A percentile compares a stretch with the other conserved stretches of the same genome.
Conservation (phyloP, 768 basidiomycete genomes). For the Asterophora lycoperdoides region DNA sequence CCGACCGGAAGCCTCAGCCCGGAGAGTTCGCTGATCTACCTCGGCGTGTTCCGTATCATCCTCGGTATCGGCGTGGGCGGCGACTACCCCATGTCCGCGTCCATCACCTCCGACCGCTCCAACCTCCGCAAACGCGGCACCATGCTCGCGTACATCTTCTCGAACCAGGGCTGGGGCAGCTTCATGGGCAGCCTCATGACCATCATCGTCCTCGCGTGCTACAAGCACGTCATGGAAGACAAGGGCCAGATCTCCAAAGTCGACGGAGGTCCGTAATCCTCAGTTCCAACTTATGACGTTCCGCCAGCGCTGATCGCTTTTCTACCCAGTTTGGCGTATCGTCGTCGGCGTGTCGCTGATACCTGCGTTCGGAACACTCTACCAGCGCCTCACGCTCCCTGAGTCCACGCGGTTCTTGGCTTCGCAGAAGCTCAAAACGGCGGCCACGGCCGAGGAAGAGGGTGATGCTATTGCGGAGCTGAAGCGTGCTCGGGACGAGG, state of each 20-base stretch:
- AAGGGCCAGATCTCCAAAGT: conserved; percentile 57
- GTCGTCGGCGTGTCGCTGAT: conserved; percentile 69
- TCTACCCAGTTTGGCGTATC: conserved; percentile 62
- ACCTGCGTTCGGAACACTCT: conserved; percentile 71
- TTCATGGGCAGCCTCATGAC: conserved; percentile 59
- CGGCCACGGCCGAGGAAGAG: conserved; percentile 10
- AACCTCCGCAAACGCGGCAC: conserved; percentile 64
- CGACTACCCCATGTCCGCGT: conserved; percentile 77
- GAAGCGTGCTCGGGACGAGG: conserved; percentile 30
- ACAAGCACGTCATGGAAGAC: conserved; percentile 59
- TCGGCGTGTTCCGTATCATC: conserved; percentile 63
- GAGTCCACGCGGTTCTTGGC: conserved; percentile 57
- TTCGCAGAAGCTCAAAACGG: conserved; percentile 32
- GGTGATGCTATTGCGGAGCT: conserved; percentile 27
- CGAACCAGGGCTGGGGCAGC: conserved; percentile 76
- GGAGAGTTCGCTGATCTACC: conserved; percentile 52
- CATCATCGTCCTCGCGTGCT: conserved; percentile 60
- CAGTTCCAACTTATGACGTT: neutral
- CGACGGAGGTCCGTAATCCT: conserved; percentile 54
- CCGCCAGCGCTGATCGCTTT: neutral
- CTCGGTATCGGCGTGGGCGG: conserved; percentile 78
- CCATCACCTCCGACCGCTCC: conserved; percentile 62
- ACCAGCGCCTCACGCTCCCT: conserved; percentile 70
- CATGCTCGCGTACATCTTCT: conserved; percentile 72
- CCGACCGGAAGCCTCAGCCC: conserved; percentile 61